Evolutionary conservation across 768 basidiomycete genomes (phyloP), one percentile per base, ranked within the genome.

Genomic region (Podaxis rugospora): DNA sequence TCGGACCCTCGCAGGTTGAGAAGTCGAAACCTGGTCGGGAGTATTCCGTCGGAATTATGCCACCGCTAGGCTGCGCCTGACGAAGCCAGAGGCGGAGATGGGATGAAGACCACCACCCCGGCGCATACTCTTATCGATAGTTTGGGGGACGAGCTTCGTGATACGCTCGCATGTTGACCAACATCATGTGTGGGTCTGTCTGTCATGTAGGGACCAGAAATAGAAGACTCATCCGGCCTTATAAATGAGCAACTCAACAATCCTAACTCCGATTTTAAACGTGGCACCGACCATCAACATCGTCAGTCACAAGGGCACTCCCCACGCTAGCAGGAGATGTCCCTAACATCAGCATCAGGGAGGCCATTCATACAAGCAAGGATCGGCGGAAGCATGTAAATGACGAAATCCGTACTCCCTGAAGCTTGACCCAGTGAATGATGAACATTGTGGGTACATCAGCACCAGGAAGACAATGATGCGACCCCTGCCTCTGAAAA

Each of bases 1-100:
- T 55, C 53, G n/a, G 59, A 60, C 35, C 59, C 59, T 54, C 59
- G 53, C 25, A 46, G 46, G 1, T 28, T 50, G 14, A 54, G 46
- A 54, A 61, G 46, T 25, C 46, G 35, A 39, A 52, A 50, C 21
- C 16, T 55, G 1, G 44, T 55, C 21, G 52, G 53, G 18, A 61
- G 37, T 10, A 49, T 53, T 11, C 47, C 52, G 36, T 44, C 53
- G 13, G 53, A 50, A 16, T 39, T 61, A 49, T 61, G 46, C 37
- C 59, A 55, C n/a, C 16, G 39, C 14, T 61, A 53, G 59, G 44
- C 53, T 35, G 37, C 9, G n/a, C 59, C 59, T 44, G 59, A 53
- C 37, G 53, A 54, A 39, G 53, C 59, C 13, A 40, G 40, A 44
- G n/a, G 54, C 5, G 53, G 35, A 16, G 11, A 47, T 18, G 46